Evolutionary conservation across 805 yeast species (phyloP).

Genomic region (Saccharomycopsis guyanensis): DNA sequence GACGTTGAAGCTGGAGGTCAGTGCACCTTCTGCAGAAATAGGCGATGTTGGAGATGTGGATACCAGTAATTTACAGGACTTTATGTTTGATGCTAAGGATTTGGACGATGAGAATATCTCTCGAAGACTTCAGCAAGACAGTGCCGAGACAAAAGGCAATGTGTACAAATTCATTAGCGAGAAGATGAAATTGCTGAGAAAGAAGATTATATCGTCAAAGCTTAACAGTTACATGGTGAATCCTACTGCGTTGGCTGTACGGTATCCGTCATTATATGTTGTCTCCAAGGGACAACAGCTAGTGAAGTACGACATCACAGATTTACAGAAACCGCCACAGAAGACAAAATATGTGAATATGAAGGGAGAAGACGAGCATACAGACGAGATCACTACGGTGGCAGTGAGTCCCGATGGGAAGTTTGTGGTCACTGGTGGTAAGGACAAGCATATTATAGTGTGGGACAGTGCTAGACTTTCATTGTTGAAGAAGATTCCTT

Average conservation of each 20-base stretch:
- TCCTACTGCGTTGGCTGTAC: conserved; percentile 37
- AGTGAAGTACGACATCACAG: conserved; percentile 69
- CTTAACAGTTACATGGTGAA: conserved; percentile 28
- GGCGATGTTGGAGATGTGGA: conserved; percentile 23
- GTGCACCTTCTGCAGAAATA: conserved; percentile 22
- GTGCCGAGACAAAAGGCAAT: conserved; percentile 82
- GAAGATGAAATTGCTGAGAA: conserved; percentile 32
- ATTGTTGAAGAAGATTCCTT: conserved; percentile 69
- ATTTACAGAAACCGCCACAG: conserved; percentile 49
- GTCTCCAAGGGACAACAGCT: conserved; percentile 76
- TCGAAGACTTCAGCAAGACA: conserved; percentile 75
- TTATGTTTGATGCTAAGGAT: conserved; percentile 81
- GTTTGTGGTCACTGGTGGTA: conserved; percentile 86
- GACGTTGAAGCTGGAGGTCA: conserved; percentile 56
- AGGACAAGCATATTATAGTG: conserved; percentile 69
- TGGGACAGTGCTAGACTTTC: conserved; percentile 80
- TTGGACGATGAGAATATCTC: conserved; percentile 81
- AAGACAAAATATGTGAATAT: conserved; percentile 47
- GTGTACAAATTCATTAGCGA: conserved; percentile 64
- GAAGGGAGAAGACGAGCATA: conserved; percentile 55
- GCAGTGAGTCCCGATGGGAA: conserved; percentile 85
- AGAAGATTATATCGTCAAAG: conserved; percentile 20
- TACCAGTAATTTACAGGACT: conserved; percentile 26
- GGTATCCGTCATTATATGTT: conserved; percentile 51
- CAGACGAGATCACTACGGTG: conserved; percentile 64